phyloP scores from a whole-genome alignment of 2,329 filamentous ascomycete species.

The Epichloe amarillans region DNA sequence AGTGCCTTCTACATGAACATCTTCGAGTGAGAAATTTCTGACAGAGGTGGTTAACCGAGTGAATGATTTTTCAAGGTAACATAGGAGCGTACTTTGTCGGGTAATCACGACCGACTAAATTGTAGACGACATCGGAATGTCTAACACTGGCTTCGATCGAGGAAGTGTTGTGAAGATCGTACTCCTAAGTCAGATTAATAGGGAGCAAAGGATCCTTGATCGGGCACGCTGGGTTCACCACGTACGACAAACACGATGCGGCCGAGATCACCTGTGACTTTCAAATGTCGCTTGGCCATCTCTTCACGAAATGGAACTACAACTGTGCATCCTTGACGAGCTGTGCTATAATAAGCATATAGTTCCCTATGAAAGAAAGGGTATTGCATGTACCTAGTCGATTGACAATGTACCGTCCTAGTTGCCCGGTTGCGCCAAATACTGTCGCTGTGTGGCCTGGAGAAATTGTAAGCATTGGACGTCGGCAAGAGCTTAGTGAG shows the following conservation, averaged over 20 bases:
- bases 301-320: conserved; percentile 91
- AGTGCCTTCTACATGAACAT: conserved; percentile 85
- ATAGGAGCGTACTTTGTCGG: conserved; percentile 70
- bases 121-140: conserved; percentile 96
- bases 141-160: conserved; percentile 95
- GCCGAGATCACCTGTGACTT: conserved; percentile 89
- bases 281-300: conserved; percentile 94
- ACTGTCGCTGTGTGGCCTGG: conserved; percentile 90
- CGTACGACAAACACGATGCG: conserved; percentile 72
- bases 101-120: conserved; percentile 86
- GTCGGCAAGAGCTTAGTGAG: neutral
- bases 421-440: conserved; percentile 90
- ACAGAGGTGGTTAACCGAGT: conserved; percentile 10
- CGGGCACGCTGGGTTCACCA: conserved; percentile 1
- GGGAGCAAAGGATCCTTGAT: neutral
- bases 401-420: conserved; percentile 96
- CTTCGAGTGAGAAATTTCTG: conserved; percentile 85
- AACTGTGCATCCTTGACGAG: conserved; percentile 86
- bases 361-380: too few species aligned
- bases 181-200: conserved; percentile 48
- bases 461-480: conserved; percentile 14
- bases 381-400: conserved; percentile 49
- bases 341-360: conserved; percentile 28
- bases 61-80: neutral
- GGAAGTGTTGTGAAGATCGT: conserved; percentile 83